Evolutionary conservation across 768 basidiomycete genomes (phyloP), one percentile per base, ranked within the genome.

Genomic region (Boletales sp.): DNA sequence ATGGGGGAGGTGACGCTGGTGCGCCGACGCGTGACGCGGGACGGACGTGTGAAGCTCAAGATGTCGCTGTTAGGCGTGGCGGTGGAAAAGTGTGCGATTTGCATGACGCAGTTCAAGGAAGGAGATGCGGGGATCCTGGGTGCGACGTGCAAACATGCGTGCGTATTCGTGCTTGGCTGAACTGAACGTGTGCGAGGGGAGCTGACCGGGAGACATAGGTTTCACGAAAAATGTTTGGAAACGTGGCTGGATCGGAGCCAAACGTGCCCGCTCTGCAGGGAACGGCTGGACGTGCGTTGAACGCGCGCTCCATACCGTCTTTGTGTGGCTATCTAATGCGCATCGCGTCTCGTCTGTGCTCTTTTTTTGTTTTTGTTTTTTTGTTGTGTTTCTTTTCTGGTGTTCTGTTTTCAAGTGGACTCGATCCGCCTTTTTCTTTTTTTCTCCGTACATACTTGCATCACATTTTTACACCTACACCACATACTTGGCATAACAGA

Each of bases 31-130:
- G 74, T 74, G 42, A 80, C 79, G 42, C 72, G 72, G 54, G 79
- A 86, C 57, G 87, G 87, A 6, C 82, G 82, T 38, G 73, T 82
- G 47, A 90, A 89, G 70, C 58, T 87, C 40, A 90, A 88, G 70
- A 66, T 89, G 43, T 72, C 74, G 8, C 63, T 90, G 43, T 68
- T 87, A 17, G 88, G 83, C 35, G 71, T 77, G 13, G 59, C 72
- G 1, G 86, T 90, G 31, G 80, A 84, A 54, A 80, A 80, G 59
- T 91, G 89, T 65, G 78, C 82, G 36, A 83, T 89, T 43, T 90
- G 89, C 62, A 69, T 88, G 63, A 77, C 74, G 41, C 84, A 84
- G 67, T 90, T 87, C 69, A 81, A 72, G 67, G 73, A 69, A 8
- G 77, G 68, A 15, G 83, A 90, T 50, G 56, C 60, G 48, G 85